These are phyloP conservation scores for Thelephora ganbajun DNA, from an alignment of 768 basidiomycete species.

Conservation along the genomic window DNA sequence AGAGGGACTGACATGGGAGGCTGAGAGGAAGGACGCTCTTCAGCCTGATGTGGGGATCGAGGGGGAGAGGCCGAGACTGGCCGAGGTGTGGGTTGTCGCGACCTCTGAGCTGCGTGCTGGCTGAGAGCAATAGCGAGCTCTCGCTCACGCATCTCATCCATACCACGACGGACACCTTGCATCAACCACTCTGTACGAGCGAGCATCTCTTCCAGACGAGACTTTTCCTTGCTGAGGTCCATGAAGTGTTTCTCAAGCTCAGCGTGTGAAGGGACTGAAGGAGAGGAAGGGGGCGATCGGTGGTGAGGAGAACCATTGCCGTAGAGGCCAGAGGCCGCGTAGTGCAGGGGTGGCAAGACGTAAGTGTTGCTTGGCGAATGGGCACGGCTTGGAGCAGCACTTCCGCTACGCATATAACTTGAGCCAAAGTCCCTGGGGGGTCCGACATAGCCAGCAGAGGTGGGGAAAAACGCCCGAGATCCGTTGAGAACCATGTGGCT, in stretches of 20 bases:
- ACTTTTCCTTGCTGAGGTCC: slow-evolving; percentile 48
- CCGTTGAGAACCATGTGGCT: slow-evolving; percentile 3
- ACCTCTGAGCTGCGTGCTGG: background rate
- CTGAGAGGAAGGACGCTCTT: no score
- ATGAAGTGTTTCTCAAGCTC: slow-evolving; percentile 66
- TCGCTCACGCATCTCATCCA: slow-evolving; percentile 56
- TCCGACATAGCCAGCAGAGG: background rate
- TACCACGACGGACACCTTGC: slow-evolving; percentile 52
- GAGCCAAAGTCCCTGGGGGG: slow-evolving; percentile 12
- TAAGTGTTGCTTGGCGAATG: slow-evolving; percentile 46
- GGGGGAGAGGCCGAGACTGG: background rate
- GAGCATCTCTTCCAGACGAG: slow-evolving; percentile 58
- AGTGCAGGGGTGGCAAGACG: slow-evolving; percentile 21
- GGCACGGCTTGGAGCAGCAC: slow-evolving; percentile 42
- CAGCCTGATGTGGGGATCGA: background rate
- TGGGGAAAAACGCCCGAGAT: slow-evolving; percentile 9
- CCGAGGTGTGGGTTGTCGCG: background rate
- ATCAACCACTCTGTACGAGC: slow-evolving; percentile 64
- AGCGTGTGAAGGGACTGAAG: slow-evolving; percentile 28
- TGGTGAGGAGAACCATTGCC: slow-evolving; percentile 13
- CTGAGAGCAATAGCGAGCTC: slow-evolving; percentile 11
- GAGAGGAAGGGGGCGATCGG: slow-evolving; percentile 36
- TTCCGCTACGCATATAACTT: slow-evolving; percentile 51
- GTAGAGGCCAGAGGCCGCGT: slow-evolving; percentile 8
- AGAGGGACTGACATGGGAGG: slow-evolving; percentile 8